Conservation (phyloP, 805 yeast genomes). For the Teunomyces panamensis region DNA sequence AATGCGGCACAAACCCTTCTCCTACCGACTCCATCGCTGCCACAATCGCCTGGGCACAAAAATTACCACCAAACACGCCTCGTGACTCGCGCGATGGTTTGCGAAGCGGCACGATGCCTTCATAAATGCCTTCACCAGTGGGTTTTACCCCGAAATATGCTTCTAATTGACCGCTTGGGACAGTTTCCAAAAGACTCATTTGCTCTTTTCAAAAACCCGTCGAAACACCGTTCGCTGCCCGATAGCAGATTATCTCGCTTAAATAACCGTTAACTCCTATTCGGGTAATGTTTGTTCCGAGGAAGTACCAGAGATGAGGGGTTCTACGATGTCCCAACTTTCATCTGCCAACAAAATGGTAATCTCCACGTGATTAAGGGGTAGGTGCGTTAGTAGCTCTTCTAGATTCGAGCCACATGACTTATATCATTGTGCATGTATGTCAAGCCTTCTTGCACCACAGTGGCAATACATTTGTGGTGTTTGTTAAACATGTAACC, state of each 20-base stretch:
- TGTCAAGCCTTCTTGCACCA: constrained; percentile 42
- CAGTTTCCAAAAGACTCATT: too few relatives aligned
- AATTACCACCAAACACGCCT: constrained; percentile 43
- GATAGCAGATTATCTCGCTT: constrained; percentile 4
- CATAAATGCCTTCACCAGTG: constrained; percentile 8
- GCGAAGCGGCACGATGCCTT: constrained; percentile 16
- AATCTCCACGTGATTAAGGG: too few relatives aligned
- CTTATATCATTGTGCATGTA: constrained; percentile 16
- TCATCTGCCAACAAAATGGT: too few relatives aligned
- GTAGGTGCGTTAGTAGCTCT: not conserved
- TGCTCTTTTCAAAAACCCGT: too few relatives aligned
- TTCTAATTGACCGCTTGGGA: not conserved
- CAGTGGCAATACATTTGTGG: constrained; percentile 35
- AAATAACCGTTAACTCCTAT: not conserved
- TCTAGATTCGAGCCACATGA: not conserved
- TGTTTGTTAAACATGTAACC: constrained; percentile 33
- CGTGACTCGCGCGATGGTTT: constrained; percentile 21
- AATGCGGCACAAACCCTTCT: constrained; percentile 37
- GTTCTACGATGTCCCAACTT: not conserved
- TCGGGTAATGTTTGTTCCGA: not conserved
- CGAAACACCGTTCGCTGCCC: too few relatives aligned
- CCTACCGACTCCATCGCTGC: constrained; percentile 31
- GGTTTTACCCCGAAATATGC: constrained; percentile 13
- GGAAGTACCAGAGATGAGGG: not conserved
- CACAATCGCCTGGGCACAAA: constrained; percentile 32